Base-by-base conservation (phyloP, 495 filamentous ascomycete genomes). In the Daldinia concentrica region DNA sequence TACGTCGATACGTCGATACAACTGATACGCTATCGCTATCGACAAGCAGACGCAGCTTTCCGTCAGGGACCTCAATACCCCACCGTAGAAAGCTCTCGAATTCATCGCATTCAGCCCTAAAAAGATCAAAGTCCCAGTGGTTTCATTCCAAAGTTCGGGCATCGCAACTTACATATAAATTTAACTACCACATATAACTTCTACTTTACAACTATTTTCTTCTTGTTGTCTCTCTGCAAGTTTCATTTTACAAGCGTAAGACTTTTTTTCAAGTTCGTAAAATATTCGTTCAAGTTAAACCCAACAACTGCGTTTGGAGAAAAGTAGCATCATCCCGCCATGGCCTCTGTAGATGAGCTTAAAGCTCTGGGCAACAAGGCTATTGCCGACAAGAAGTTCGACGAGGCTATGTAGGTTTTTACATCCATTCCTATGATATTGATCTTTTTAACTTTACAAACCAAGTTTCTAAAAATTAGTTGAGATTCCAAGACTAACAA, bases 311-410 rank as follows among this genome's bases (percentile, higher is more conserved):
- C 43, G 14, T 36, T 8, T 22, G 14, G 37, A 64, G 59, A 27
- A 24, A 50, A 17, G 26, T 15, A 39, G 29, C 7, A 54, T 55
- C 27, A 39, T 17, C 36, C 56, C 67, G 19, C 27, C 43, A 85
- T 85, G 83, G 78, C 82, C 43, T 83, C 82, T 45, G 86, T 84
- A 58, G 86, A 87, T 72, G 85, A 83, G 83, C 87, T 98, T 73
- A 99, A 99, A 86, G 93, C 94, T 70, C 90, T 94, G 78, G 95
- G 95, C 85, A 99, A 99, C 85, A 96, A 97, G 82, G 94, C 95
- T 82, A 98, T 99, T 79, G 89, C 93, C 68, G 93, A 90, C 55
- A 98, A 98, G 86, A 92, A 98, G 76, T 99, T 97, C 76, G 86
- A 94, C 73, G 94, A 94, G 79, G 95, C 95, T 71, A 89, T 98